Percentiles rank a stretch among this genome's conserved stretches.
These are phyloP conservation scores for Lipomyces lipofer DNA, from an alignment of 805 yeast species.

Conservation along the genomic window DNA sequence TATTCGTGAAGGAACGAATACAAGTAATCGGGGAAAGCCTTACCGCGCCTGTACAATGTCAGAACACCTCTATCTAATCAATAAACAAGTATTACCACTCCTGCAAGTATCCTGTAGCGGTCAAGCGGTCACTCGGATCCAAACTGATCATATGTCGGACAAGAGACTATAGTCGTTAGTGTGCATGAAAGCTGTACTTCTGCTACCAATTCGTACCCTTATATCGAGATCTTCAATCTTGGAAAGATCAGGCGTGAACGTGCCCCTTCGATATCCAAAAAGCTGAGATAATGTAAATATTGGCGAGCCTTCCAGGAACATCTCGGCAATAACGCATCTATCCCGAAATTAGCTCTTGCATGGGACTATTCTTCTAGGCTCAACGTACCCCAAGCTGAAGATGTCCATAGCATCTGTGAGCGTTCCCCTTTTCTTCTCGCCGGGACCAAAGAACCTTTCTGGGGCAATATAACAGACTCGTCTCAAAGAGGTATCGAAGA, in stretches of 20 bases:
- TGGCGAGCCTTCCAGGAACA: constrained; percentile 83
- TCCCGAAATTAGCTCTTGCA: neutral
- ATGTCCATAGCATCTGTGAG: constrained; percentile 74
- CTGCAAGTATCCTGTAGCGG: constrained; percentile 55
- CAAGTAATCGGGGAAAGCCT: constrained; percentile 31
- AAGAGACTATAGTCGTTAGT: constrained; percentile 37
- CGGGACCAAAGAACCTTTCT: constrained; percentile 63
- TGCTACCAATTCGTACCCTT: constrained; percentile 38
- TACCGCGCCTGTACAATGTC: constrained; percentile 11
- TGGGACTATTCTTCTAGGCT: neutral
- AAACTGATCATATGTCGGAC: constrained; percentile 63
- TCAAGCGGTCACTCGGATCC: constrained; percentile 60
- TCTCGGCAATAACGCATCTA: constrained; percentile 80
- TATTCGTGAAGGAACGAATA: constrained; percentile 65
- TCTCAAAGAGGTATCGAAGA: constrained; percentile 86
- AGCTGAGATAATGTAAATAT: constrained; percentile 83
- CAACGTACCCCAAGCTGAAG: constrained; percentile 41
- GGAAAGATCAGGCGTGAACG: constrained; percentile 62
- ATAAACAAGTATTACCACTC: constrained; percentile 55
- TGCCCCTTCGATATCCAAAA: constrained; percentile 74
- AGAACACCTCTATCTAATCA: constrained; percentile 46
- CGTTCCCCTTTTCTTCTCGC: constrained; percentile 37
- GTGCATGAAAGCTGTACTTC: neutral
- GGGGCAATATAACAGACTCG: constrained; percentile 92
- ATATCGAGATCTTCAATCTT: constrained; percentile 54